Base-by-base conservation (phyloP, 306 rosid species). In the Trifolium repens region DNA sequence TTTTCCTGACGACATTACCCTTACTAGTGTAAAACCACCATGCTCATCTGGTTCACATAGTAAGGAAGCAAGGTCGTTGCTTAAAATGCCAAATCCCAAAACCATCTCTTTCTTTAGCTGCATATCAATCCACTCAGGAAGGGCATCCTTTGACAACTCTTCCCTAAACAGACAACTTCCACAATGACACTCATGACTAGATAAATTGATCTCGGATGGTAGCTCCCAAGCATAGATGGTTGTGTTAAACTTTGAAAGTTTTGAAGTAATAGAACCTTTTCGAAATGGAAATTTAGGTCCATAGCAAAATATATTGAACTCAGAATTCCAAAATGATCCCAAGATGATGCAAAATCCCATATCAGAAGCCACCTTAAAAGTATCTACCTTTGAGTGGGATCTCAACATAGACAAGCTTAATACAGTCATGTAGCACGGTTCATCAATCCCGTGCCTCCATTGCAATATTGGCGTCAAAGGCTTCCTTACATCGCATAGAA, bases 91-190 rank as follows among this genome's bases (percentile, higher is more conserved):
- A 16, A 91, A 86, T 24, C 94, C 97, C 85, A 89, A 47, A 61
- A 87, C 88, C 37, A 86, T 80, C 72, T 91, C 94, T 77, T 85
- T 91, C 88, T 86, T 88, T 43, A 86, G 89, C 73, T 89, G 93
- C 96, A 88, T 86, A 79, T 84, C 87, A 77, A 88, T 60, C 96
- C 97, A 91, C 69, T 86, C 86, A 22, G 93, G 87, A 83, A 91
- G 87, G 52, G 84, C 84, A 72, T 77, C 89, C 80, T 85, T 91
- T 9, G 76, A 74, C 81, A 80, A 73, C 71, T 86, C 91, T 73
- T 85, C 88, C 80, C 81, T 86, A 35, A 88, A 62, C 42, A 89
- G 87, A 82, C 89, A 91, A 77, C 49, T 86, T 76, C 91, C 85
- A 46, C 93, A 86, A 8, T 44, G 87, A 58, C 91, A 89, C 35